Conservation (phyloP, 78 protist species). For the slime mould (Dictyostelium discoideum) region dicty_2.7 NC_007090.3:3191001-3191500, state of each 20-base stretch:
- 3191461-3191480: conserved; percentile 8
- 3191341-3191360: conserved; percentile 15
- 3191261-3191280: not conserved
- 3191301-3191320: conserved; percentile 58
- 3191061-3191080: not conserved
- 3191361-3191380: not conserved
- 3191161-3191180: not conserved
- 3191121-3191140: not conserved
- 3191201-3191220: not conserved
- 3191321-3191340: not conserved
- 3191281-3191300: not conserved
- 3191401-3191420: not conserved
- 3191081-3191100: not conserved
- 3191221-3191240: conserved; percentile 5
- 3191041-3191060: not conserved
- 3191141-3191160: not conserved
- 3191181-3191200: not conserved
- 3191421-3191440: not conserved
- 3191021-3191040: not conserved
- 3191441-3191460: not conserved
- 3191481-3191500: conserved; percentile 30
- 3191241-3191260: not conserved
- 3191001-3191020: too few relatives aligned
- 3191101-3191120: not conserved
- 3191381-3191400: too few relatives aligned